Evolutionary conservation across 768 basidiomycete species (phyloP).

Genomic region (Boletus tylopilopsis): DNA sequence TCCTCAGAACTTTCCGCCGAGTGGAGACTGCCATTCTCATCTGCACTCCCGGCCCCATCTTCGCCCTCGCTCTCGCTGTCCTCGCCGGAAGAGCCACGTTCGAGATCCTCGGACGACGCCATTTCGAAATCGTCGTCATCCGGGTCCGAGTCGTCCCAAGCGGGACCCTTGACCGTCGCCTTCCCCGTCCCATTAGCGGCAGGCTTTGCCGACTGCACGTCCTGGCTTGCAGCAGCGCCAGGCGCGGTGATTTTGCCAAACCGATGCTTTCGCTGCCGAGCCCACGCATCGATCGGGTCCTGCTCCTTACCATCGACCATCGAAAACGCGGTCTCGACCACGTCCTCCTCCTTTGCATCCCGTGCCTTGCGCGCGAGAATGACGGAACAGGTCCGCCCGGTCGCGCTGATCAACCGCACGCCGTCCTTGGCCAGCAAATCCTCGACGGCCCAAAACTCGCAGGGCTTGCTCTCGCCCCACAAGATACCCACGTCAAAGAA

Average conservation of each 20-base stretch:
- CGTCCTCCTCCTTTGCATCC: conserved; percentile 24
- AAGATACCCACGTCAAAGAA: conserved; percentile 66
- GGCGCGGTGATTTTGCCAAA: conserved; percentile 44
- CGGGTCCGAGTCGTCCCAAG: conserved; percentile 33
- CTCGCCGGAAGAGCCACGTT: conserved; percentile 35
- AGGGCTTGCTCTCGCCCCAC: conserved; percentile 73
- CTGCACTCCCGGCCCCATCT: conserved; percentile 14
- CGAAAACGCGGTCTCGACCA: conserved; percentile 62
- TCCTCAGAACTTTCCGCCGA: conserved; percentile 31
- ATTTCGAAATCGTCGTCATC: conserved; percentile 36
- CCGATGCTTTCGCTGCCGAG: conserved; percentile 48
- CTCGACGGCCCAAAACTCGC: conserved; percentile 68
- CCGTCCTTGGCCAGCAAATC: conserved; percentile 54
- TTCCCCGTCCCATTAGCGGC: not conserved
- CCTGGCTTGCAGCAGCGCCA: not conserved
- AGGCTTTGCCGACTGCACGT: not conserved
- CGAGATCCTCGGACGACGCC: conserved; percentile 41
- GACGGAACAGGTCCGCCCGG: conserved; percentile 66
- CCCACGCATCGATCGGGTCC: conserved; percentile 64
- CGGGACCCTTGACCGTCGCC: conserved; percentile 23
- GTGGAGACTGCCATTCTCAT: conserved; percentile 30
- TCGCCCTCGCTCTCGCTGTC: conserved; percentile 12
- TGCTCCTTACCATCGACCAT: conserved; percentile 72
- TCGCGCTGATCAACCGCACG: conserved; percentile 54
- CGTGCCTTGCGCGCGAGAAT: conserved; percentile 40